Evolutionary conservation across 1,284 basidiomycete genomes (phyloP).

Genomic region (Heterobasidion irregulare): DNA sequence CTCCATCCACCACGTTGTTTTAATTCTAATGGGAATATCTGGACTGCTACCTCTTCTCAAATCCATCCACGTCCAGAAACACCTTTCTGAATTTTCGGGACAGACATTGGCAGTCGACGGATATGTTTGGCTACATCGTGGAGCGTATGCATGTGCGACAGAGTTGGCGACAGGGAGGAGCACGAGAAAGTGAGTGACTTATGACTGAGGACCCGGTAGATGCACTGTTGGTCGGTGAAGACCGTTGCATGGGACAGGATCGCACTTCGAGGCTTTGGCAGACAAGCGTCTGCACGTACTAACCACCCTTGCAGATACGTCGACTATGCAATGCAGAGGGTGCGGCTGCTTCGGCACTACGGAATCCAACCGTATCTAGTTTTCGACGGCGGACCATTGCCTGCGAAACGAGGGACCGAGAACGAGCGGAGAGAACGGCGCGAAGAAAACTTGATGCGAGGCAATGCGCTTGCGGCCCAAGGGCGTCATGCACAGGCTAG

Average conservation of each 20-base stretch:
- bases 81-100: constrained; percentile 77
- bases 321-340: constrained; percentile 90
- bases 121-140: constrained; percentile 98
- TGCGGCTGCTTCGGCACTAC: constrained; percentile 81
- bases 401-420: constrained; percentile 91
- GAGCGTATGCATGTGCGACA: constrained; percentile 85
- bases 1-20: background rate
- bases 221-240: background rate
- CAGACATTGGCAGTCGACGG: constrained; percentile 81
- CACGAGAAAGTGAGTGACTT: constrained; percentile 66
- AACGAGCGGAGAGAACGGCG: constrained; percentile 68
- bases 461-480: constrained; percentile 66
- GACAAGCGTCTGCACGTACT: background rate
- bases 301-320: constrained; percentile 62
- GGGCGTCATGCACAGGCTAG: constrained; percentile 78
- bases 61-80: constrained; percentile 74
- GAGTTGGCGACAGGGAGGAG: constrained; percentile 82
- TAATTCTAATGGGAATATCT: constrained; percentile 74
- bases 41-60: constrained; percentile 92
- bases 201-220: background rate
- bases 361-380: constrained; percentile 88
- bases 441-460: constrained; percentile 61
- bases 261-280: background rate
- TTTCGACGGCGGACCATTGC: constrained; percentile 93
- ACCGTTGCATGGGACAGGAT: background rate